phyloP scores from a whole-genome alignment of 2,329 filamentous ascomycete genomes.

The Byssochlamys sp. region DNA sequence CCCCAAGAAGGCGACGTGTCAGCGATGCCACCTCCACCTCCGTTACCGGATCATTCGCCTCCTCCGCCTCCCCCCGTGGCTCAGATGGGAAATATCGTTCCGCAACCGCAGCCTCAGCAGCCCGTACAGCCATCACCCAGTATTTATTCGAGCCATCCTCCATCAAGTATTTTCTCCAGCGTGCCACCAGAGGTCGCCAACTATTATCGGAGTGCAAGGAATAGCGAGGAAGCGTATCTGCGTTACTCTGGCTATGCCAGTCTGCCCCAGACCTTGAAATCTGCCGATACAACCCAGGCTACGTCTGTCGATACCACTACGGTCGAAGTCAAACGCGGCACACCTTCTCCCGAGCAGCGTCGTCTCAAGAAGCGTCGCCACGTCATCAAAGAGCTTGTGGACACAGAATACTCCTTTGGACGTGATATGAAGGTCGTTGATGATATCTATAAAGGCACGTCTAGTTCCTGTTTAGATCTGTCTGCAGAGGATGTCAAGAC shows the following conservation, averaged over 20 bases:
- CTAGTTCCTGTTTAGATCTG: conserved; percentile 68
- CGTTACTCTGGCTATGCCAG: conserved; percentile 17
- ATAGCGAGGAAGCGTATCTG: conserved; percentile 31
- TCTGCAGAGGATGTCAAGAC: conserved; percentile 75
- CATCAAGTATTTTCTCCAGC: conserved; percentile 8
- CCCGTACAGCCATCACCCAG: conserved; percentile 5
- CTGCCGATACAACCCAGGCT: conserved; percentile 29
- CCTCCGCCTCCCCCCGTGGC: conserved; percentile 35
- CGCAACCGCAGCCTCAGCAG: neutral
- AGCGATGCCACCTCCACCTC: conserved; percentile 25
- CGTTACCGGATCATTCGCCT: conserved; percentile 37
- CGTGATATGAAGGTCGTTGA: conserved; percentile 95
- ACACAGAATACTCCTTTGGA: conserved; percentile 84
- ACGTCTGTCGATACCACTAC: conserved; percentile 20
- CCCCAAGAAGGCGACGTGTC: conserved; percentile 18
- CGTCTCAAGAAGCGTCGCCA: conserved; percentile 72
- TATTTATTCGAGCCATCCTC: conserved; percentile 10
- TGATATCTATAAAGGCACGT: conserved; percentile 94
- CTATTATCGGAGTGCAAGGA: conserved; percentile 17
- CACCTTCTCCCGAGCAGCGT: conserved; percentile 30
- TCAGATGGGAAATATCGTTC: conserved; percentile 6
- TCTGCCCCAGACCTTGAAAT: conserved; percentile 24
- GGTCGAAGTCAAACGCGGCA: conserved; percentile 12
- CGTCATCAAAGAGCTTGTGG: conserved; percentile 81
- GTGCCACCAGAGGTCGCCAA: conserved; percentile 13